phyloP scores from a whole-genome alignment of 495 filamentous ascomycete genomes.

The Aspergillus homomorphus region DNA sequence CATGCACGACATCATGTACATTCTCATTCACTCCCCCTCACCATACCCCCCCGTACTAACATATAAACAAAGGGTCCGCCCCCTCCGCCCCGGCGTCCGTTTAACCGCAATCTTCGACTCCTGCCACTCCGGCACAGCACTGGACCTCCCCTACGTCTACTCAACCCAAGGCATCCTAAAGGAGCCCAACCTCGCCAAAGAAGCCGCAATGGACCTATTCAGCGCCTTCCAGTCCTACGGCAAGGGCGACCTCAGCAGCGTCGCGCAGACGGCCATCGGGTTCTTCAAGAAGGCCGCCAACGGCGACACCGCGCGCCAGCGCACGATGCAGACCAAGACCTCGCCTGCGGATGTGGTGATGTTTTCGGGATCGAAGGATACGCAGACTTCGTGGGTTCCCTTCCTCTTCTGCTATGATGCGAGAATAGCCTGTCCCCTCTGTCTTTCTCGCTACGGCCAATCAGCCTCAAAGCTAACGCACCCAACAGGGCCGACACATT shows the following conservation, averaged over 20 bases:
- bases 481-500: conserved; percentile 41
- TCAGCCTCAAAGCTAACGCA: conserved; percentile 3
- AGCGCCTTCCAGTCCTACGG: conserved; percentile 82
- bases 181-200: conserved; percentile 95
- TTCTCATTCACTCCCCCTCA: neutral
- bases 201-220: conserved; percentile 89
- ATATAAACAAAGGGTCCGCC: conserved; percentile 51
- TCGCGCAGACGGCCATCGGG: conserved; percentile 74
- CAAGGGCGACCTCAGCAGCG: conserved; percentile 78
- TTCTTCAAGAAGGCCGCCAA: conserved; percentile 90
- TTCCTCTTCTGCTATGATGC: too few relatives aligned
- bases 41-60: neutral
- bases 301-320: conserved; percentile 74
- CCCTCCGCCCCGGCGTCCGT: conserved; percentile 80
- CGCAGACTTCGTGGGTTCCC: conserved; percentile 66
- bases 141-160: conserved; percentile 97
- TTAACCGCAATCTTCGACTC: conserved; percentile 98
- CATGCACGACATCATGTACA: conserved; percentile 89
- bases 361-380: conserved; percentile 96
- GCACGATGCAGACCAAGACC: conserved; percentile 81
- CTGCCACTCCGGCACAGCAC: conserved; percentile 92
- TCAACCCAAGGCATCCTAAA: conserved; percentile 90
- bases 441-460: neutral
- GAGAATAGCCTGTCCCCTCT: too few relatives aligned
- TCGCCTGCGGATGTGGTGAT: conserved; percentile 95